Evolutionary conservation across 1,139 yeast species (phyloP).

Genomic region (Candida albicans): DNA sequence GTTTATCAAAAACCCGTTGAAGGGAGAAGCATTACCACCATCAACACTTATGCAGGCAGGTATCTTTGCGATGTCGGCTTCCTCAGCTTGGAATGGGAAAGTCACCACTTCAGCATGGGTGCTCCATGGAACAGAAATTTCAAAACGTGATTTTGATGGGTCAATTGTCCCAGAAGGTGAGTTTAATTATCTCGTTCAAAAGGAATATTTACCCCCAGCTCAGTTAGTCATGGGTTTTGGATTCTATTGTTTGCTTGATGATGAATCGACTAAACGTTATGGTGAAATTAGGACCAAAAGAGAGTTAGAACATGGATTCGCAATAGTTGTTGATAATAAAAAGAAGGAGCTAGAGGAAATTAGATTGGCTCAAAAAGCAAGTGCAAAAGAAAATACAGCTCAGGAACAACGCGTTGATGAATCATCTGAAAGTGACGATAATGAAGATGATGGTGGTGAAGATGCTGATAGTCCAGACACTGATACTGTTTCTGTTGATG

Average conservation of each 20-base stretch:
- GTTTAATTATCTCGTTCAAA: conserved; percentile 56
- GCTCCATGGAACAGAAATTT: conserved; percentile 62
- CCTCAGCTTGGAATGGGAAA: conserved; percentile 89
- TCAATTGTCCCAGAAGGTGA: conserved; percentile 64
- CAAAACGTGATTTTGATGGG: conserved; percentile 68
- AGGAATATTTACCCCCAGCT: conserved; percentile 72
- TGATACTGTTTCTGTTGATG: conserved; percentile 12
- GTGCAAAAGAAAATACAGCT: conserved; percentile 1
- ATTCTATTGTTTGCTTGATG: conserved; percentile 70
- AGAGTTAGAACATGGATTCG: conserved; percentile 50
- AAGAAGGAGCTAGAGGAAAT: conserved; percentile 30
- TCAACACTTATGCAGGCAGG: conserved; percentile 90
- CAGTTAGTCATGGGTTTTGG: conserved; percentile 91
- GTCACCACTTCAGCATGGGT: conserved; percentile 83
- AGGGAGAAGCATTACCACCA: conserved; percentile 69
- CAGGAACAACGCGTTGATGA: not conserved
- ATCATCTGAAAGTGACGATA: conserved; percentile 9
- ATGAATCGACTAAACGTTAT: conserved; percentile 47
- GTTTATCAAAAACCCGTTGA: conserved; percentile 73
- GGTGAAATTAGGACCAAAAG: conserved; percentile 34
- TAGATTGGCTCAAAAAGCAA: conserved; percentile 14
- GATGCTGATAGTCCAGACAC: conserved; percentile 12
- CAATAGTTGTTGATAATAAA: conserved; percentile 38
- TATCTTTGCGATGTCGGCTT: conserved; percentile 73
- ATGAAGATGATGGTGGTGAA: conserved; percentile 14